Evolutionary conservation across 805 yeast genomes (phyloP), one percentile per base, ranked within the genome.

Genomic region (Helenozyma rhizophorensis): DNA sequence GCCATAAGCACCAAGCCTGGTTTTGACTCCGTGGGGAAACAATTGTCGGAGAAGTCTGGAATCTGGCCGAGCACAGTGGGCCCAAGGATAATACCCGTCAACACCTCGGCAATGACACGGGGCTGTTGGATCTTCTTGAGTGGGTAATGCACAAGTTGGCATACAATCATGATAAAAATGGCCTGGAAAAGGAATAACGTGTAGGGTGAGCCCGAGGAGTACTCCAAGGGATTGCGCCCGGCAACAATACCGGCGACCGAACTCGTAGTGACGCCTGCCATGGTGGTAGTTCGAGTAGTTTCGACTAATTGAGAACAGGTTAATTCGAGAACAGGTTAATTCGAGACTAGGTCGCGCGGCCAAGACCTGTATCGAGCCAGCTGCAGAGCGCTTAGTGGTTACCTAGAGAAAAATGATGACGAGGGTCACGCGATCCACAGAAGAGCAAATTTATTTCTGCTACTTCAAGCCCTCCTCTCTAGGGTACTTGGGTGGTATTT

Each of bases 31-130:
- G 64, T 27, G 0, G 93, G 86, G 56, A 84, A 84, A 22, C 85
- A 76, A 4, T 70, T 75, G 0, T 50, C 50, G 4, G 87, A 76
- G 58, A 81, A 84, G 35, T 74, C 64, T 0, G 88, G 87, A 21
- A 83, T 74, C 27, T 68, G 75, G 4, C 93, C 93, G 59, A 84
- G 55, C 2, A 74, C 93, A 0, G 87, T 66, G 1, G 90, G 90
- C 0, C 93, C 90, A 30, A 84, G 56, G 2, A 84, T 48, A 30
- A 84, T 78, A 18, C 94, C 95, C 0, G 87, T 68, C 8, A 84
- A 65, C 30, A 84, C 93, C 49, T 84, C 95, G 6, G 89, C 85
- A 38, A 84, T 83, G 26, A 84, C 95, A 37, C 78, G 66, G 0
- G 95, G 95, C 53, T 84, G 93, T 44, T 76, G 77, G 26, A 84